Conservation (phyloP, 2,329 filamentous ascomycete genomes). For the Colletotrichum euphorbiae region DNA sequence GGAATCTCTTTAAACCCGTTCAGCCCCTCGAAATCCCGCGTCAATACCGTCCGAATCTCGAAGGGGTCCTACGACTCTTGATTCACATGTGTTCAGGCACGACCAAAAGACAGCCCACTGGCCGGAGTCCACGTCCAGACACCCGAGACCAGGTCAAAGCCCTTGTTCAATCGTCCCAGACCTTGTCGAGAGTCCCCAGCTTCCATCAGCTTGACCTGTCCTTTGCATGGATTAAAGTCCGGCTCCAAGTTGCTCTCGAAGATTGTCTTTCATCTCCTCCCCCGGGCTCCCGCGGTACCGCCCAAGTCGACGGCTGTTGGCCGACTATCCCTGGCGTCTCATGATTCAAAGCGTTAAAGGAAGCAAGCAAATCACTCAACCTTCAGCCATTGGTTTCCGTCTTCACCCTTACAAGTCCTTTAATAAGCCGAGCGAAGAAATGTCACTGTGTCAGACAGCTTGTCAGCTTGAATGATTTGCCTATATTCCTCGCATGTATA, state of each 20-base stretch:
- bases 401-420: background rate
- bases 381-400: background rate
- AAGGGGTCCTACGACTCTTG: slow-evolving; percentile 2
- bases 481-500: background rate
- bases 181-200: slow-evolving; percentile 3
- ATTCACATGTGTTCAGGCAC: slow-evolving; percentile 18
- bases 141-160: background rate
- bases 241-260: background rate
- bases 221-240: slow-evolving; percentile 1
- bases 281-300: background rate
- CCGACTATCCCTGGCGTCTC: slow-evolving; percentile 31
- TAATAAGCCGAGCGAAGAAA: background rate
- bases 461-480: background rate
- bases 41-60: slow-evolving; percentile 26
- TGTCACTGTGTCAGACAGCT: too few species aligned
- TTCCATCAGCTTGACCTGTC: slow-evolving; percentile 9
- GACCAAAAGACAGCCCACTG: too few species aligned
- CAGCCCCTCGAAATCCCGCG: slow-evolving; percentile 15
- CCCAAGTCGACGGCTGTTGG: slow-evolving; percentile 4
- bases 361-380: background rate
- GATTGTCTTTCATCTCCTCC: background rate
- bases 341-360: background rate
- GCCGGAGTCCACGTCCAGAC: background rate
- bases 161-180: slow-evolving; percentile 15
- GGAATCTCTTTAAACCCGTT: too few species aligned